phyloP scores from a whole-genome alignment of 2,329 filamentous ascomycete species.

The Trichophyton rubrum region DNA sequence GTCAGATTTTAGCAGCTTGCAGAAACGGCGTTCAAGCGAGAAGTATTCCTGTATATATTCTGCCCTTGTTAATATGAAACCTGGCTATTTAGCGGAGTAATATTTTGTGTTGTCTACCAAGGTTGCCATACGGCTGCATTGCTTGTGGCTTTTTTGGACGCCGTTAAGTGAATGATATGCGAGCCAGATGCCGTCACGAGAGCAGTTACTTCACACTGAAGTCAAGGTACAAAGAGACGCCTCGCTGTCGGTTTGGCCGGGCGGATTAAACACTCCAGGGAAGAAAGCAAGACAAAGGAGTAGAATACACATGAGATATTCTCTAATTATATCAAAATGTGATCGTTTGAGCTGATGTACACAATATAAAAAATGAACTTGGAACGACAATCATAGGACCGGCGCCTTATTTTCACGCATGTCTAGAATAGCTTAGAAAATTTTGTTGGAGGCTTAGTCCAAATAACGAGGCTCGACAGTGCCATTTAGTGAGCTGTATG shows the following conservation, averaged over 20 bases:
- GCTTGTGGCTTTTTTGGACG: neutral
- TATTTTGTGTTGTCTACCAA: neutral
- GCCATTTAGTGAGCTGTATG: constrained; percentile 13
- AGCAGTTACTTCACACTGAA: neutral
- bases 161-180: neutral
- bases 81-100: neutral
- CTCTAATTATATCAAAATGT: constrained; percentile 5
- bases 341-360: constrained; percentile 27
- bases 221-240: neutral
- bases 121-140: too few relatives aligned
- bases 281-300: neutral
- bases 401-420: neutral
- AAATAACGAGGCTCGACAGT: neutral
- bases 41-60: neutral
- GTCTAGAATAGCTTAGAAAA: neutral
- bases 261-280: neutral
- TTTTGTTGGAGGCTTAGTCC: neutral
- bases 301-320: neutral
- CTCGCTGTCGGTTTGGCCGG: neutral
- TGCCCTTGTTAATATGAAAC: neutral
- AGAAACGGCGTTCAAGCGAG: neutral
- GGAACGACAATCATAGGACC: constrained; percentile 16
- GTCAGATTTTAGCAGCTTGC: neutral
- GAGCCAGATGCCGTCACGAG: neutral
- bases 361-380: constrained; percentile 27